Percentiles rank a stretch among this genome's conserved stretches.
Conservation (phyloP, 108 stramenopile species). For the Parmales sp. region DNA sequence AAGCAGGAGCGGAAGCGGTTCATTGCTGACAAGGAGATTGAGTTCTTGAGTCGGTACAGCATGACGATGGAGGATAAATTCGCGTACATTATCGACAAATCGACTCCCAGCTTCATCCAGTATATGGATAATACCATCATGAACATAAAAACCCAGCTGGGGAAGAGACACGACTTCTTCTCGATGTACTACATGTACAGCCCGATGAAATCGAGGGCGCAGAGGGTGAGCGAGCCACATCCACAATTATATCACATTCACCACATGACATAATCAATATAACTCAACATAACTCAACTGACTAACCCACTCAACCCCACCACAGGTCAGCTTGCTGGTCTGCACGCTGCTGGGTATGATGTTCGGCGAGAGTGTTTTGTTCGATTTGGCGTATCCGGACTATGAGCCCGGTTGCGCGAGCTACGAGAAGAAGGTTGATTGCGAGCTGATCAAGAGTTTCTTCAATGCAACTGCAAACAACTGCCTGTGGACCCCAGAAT, state of each 20-base stretch:
- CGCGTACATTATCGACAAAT: constrained; percentile 6
- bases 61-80: not conserved
- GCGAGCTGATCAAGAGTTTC: not conserved
- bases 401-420: not conserved
- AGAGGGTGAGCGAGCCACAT: no score
- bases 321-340: not conserved
- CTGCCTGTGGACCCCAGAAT: not conserved
- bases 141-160: not conserved
- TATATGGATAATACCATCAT: not conserved
- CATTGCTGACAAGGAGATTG: not conserved
- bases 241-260: no score
- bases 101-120: constrained; percentile 1
- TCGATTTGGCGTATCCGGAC: constrained; percentile 6
- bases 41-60: not conserved
- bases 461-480: not conserved
- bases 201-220: not conserved
- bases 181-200: not conserved
- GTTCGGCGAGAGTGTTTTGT: constrained; percentile 8
- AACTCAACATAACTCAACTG: no score
- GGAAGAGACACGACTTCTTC: not conserved
- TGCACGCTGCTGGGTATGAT: not conserved
- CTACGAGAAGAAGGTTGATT: not conserved
- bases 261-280: no score
- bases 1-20: not conserved
- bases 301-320: no score